Percentiles rank a stretch among this genome's conserved stretches.
Conservation (phyloP, 2,329 filamentous ascomycete species). For the Ampelomyces quisqualis region DNA sequence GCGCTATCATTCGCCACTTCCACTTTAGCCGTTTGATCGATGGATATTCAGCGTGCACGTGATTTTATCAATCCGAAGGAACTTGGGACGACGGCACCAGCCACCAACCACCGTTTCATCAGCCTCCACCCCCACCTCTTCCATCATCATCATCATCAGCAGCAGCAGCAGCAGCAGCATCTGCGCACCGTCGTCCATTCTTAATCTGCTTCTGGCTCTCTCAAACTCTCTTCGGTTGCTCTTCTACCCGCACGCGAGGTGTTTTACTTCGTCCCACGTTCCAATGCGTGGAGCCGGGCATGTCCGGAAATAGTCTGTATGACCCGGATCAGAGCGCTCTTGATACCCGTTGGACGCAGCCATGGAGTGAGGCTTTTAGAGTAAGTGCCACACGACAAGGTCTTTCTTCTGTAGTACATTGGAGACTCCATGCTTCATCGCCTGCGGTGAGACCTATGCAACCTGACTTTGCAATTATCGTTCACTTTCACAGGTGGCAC, state of each 20-base stretch:
- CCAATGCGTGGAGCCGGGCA: constrained; percentile 15
- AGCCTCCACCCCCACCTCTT: constrained; percentile 9
- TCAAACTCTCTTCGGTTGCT: background rate
- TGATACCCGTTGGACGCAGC: constrained; percentile 29
- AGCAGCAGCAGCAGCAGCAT: constrained; percentile 5
- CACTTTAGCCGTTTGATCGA: constrained; percentile 18
- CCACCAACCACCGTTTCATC: constrained; percentile 7
- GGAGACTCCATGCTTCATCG: background rate
- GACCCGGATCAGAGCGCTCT: constrained; percentile 32
- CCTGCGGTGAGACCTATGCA: background rate
- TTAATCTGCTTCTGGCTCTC: background rate
- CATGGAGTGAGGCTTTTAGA: constrained; percentile 37
- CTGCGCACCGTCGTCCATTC: constrained; percentile 1
- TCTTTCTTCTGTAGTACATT: constrained; percentile 1
- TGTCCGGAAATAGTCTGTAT: constrained; percentile 34
- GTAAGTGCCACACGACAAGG: constrained; percentile 19
- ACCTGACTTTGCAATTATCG: background rate
- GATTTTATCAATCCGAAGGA: constrained; percentile 6
- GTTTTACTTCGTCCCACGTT: constrained; percentile 8
- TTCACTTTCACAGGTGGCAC: constrained; percentile 1
- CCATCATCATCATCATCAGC: constrained; percentile 6
- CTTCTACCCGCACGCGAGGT: constrained; percentile 10
- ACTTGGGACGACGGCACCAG: background rate
- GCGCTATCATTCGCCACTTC: constrained; percentile 7
- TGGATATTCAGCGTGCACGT: constrained; percentile 19